Percentiles rank a stretch among this genome's conserved stretches.
phyloP scores from a whole-genome alignment of 495 filamentous ascomycete genomes.

The Neurospora cerealis region DNA sequence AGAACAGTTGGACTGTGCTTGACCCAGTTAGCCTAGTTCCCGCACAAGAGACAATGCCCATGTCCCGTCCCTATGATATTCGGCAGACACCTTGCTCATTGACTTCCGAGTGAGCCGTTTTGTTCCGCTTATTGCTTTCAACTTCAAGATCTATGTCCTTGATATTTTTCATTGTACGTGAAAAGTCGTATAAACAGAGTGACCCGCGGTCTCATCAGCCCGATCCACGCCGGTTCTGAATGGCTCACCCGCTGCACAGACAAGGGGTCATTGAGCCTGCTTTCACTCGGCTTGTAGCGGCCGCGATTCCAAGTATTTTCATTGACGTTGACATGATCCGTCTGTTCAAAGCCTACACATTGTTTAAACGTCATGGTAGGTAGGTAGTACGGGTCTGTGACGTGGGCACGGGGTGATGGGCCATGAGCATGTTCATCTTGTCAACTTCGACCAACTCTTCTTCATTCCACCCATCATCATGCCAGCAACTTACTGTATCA shows the following conservation, averaged over 20 bases:
- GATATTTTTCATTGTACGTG: not conserved
- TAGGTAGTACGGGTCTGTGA: not conserved
- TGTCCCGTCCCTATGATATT: not conserved
- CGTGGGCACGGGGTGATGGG: not conserved
- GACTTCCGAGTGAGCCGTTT: not conserved
- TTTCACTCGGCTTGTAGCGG: not conserved
- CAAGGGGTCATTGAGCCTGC: not conserved
- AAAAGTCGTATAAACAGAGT: not conserved
- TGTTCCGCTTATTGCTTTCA: not conserved
- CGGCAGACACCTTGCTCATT: not conserved
- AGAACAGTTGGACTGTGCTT: not conserved
- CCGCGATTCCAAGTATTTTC: not conserved
- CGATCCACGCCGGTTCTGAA: not conserved
- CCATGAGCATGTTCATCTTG: not conserved
- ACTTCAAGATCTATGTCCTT: not conserved
- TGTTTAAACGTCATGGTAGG: not conserved
- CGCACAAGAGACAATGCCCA: not conserved
- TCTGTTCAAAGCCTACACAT: not conserved
- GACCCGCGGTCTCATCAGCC: not conserved
- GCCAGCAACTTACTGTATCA: not conserved
- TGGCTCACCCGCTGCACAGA: not conserved
- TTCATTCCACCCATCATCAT: not conserved
- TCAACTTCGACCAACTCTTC: not conserved
- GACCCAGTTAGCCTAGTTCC: not conserved
- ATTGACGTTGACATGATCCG: not conserved